Evolutionary conservation across 352 stramenopile species (phyloP), one percentile per base, ranked within the genome.

Genomic region (Globisporangium yorkense): DNA sequence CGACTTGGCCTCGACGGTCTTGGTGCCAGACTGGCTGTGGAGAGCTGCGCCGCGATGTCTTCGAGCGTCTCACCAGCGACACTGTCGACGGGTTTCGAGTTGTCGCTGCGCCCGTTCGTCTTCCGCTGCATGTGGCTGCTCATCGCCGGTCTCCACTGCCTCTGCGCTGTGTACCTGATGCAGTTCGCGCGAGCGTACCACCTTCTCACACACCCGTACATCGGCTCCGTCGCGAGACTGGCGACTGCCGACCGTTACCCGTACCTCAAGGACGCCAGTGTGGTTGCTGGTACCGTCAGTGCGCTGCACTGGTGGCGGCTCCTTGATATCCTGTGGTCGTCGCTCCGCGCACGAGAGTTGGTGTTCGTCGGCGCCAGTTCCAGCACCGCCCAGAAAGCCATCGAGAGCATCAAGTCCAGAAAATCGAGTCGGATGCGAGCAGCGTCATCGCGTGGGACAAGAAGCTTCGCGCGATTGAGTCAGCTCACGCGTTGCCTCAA

Each of bases 251-350:
- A 54, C 29, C 33, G 35, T 18, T 37, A 41, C 21, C 15, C 27
- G 9, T 51, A 59, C 43, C 31, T 59, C n/a, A 18, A 6, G 3
- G 31, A 47, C 40, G 31, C 54, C 3, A 49, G 20, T 2, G 31
- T 45, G 1, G 37, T 51, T 1, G 33, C 57, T 13, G 41, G 16
- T 3, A 16, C 39, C 48, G 8, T 46, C 21, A 43, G 27, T 0
- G 48, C 49, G 31, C 41, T 57, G 31, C 49, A 57, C 33, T 62
- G 40, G 21, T 50, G 37, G 46, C 46, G 43, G 39, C 3, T 61
- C n/a, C 24, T 61, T 5, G 21, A 15, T 20, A 56, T 55, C 24
- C 1, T 55, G 1, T 50, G 21, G n/a, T 27, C 37, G 10, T 49
- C 56, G n/a, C 5, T 56, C 2, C 46, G 29, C 35, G 24, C 35